A percentile compares a stretch with the other conserved stretches of the same genome.
phyloP scores from a whole-genome alignment of 495 filamentous ascomycete species.

The Geoglossum glabrum region DNA sequence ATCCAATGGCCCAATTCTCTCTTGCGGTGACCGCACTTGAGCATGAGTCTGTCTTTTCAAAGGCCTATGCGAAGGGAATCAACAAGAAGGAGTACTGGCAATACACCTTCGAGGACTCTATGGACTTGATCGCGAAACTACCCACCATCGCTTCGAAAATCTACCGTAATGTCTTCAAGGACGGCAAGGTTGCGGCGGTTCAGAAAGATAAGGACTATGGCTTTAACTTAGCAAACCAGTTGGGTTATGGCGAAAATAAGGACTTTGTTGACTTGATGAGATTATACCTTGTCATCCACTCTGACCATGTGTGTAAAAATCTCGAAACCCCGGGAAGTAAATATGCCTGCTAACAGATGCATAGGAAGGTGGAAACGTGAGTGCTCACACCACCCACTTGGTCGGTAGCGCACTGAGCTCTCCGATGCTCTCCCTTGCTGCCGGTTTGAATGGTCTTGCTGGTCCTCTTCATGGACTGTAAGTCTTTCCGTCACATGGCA shows the following conservation, averaged over 20 bases:
- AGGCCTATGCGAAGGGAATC: conserved; percentile 95
- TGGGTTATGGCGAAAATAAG: conserved; percentile 83
- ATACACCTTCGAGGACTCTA: conserved; percentile 98
- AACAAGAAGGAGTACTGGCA: conserved; percentile 99
- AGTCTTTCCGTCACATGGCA: conserved; percentile 8
- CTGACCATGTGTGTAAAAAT: conserved; percentile 46
- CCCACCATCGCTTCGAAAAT: conserved; percentile 94
- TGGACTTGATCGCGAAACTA: conserved; percentile 99
- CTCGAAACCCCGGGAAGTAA: neutral
- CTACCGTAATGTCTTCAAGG: conserved; percentile 99
- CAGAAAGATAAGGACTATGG: conserved; percentile 97
- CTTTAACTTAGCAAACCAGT: conserved; percentile 97
- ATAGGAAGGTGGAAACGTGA: conserved; percentile 87
- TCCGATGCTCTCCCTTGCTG: conserved; percentile 85
- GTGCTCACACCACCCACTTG: conserved; percentile 93
- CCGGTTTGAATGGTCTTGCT: conserved; percentile 91
- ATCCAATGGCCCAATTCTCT: conserved; percentile 99
- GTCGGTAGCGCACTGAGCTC: conserved; percentile 95
- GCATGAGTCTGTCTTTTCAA: conserved; percentile 91
- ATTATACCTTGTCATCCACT: conserved; percentile 97
- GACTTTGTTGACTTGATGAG: conserved; percentile 98
- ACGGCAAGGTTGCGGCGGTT: conserved; percentile 86
- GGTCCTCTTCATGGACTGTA: conserved; percentile 90
- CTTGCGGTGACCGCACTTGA: conserved; percentile 93
- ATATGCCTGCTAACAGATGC: neutral